Percentiles rank a stretch among this genome's conserved stretches.
Conservation (phyloP, 345 rosid genomes). For the Euphorbia pulcherrima region DNA sequence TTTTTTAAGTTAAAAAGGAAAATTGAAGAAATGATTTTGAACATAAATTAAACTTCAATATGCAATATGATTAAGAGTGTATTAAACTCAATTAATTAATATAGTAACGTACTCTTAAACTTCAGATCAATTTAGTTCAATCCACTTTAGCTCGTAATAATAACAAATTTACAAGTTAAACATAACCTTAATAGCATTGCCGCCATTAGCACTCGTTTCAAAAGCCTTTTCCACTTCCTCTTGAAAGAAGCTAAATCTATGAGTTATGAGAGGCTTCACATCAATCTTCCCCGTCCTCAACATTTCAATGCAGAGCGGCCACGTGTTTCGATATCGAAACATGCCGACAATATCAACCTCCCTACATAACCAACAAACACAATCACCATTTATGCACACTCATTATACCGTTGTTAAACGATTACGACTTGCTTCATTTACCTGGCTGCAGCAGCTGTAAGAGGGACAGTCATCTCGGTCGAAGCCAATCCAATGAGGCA, state of each 20-base stretch:
- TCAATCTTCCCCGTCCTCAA: conserved; percentile 74
- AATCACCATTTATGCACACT: background rate
- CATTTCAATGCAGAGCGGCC: conserved; percentile 80
- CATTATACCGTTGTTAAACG: too few species aligned
- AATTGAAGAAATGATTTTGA: background rate
- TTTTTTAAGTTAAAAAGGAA: background rate
- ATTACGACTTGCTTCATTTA: too few species aligned
- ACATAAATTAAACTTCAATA: too few species aligned
- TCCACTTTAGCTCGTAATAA: too few species aligned
- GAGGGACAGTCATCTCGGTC: conserved; percentile 70
- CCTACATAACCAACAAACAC: conserved; percentile 38
- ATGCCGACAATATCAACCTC: conserved; percentile 84
- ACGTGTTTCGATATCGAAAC: conserved; percentile 79
- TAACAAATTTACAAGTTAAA: conserved; percentile 69
- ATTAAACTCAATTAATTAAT: too few species aligned
- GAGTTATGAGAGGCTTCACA: conserved; percentile 81
- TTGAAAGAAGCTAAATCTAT: conserved; percentile 81
- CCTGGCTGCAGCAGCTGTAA: conserved; percentile 92
- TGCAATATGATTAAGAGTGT: too few species aligned
- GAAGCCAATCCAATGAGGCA: conserved; percentile 87
- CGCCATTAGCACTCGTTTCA: conserved; percentile 81
- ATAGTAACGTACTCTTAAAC: too few species aligned
- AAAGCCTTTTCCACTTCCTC: conserved; percentile 81
- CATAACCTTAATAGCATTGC: conserved; percentile 86
- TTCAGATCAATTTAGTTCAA: too few species aligned